These are phyloP conservation scores for Pyricularia sp. DNA, from an alignment of 2,329 filamentous ascomycete genomes.

Conservation along the genomic window DNA sequence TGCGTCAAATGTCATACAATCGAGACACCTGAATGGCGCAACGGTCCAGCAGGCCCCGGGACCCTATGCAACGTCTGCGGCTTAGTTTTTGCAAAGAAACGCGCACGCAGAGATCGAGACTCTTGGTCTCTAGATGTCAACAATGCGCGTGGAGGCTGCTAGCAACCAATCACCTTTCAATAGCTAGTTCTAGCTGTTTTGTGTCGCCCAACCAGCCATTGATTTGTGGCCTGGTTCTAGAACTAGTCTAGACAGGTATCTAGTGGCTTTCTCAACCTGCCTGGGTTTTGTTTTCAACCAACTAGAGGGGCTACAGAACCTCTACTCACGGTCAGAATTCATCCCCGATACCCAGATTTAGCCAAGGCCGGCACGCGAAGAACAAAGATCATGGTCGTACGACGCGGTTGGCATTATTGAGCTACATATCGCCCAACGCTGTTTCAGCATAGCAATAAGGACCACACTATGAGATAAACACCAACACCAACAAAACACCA, in stretches of 20 bases:
- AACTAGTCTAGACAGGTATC: too few species aligned
- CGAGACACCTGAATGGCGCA: not conserved
- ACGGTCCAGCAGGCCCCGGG: not conserved
- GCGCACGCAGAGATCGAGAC: not conserved
- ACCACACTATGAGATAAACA: too few species aligned
- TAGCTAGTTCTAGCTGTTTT: too few species aligned
- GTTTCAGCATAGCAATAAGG: too few species aligned
- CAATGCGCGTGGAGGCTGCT: not conserved
- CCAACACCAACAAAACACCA: too few species aligned
- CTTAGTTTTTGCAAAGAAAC: not conserved
- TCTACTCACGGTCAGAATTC: not conserved
- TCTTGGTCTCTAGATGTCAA: not conserved
- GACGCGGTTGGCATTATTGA: too few species aligned
- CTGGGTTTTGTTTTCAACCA: too few species aligned
- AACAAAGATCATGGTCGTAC: too few species aligned
- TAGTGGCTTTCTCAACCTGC: too few species aligned
- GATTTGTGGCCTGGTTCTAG: not conserved
- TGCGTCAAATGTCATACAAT: not conserved
- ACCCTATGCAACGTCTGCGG: slow-evolving; percentile 2
- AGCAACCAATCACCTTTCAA: not conserved
- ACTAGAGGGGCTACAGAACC: not conserved
- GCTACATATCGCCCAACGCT: too few species aligned
- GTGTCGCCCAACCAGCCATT: not conserved
- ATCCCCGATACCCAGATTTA: too few species aligned
- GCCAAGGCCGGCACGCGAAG: too few species aligned